Percentiles rank a stretch among this genome's conserved stretches.
Conservation (phyloP, 371 early-diverging fungal genomes). For the Syncephalis plumigaleata region DNA sequence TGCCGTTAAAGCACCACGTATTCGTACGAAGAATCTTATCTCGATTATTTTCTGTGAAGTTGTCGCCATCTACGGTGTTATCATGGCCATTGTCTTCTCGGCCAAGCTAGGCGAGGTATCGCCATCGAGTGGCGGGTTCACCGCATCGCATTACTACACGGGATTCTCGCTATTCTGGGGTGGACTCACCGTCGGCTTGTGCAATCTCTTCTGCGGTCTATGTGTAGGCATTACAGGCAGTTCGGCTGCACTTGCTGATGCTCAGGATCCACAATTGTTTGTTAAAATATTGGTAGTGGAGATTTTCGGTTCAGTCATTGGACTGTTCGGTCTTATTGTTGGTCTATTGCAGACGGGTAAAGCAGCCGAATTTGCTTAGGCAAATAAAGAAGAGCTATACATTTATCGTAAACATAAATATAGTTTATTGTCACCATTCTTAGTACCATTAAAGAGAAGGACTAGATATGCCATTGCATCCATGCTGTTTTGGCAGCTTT, state of each 20-base stretch:
- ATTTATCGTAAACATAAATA: too few relatives aligned
- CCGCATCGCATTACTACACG: slow-evolving; percentile 39
- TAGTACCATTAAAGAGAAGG: too few relatives aligned
- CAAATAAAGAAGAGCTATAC: too few relatives aligned
- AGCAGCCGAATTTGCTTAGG: slow-evolving; percentile 22
- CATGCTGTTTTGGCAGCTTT: too few relatives aligned
- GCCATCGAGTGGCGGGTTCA: slow-evolving; percentile 8
- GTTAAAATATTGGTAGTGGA: slow-evolving; percentile 93
- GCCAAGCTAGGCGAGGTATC: slow-evolving; percentile 49
- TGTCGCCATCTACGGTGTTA: slow-evolving; percentile 95
- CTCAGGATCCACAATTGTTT: slow-evolving; percentile 85
- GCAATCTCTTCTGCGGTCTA: slow-evolving; percentile 87
- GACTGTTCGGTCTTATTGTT: slow-evolving; percentile 89
- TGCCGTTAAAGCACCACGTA: slow-evolving; percentile 83
- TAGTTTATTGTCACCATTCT: too few relatives aligned
- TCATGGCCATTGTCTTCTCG: slow-evolving; percentile 92
- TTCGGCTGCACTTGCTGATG: slow-evolving; percentile 89
- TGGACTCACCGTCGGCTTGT: slow-evolving; percentile 86
- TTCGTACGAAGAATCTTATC: slow-evolving; percentile 92
- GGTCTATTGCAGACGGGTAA: slow-evolving; percentile 39
- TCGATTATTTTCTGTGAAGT: slow-evolving; percentile 97
- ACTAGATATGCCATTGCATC: too few relatives aligned
- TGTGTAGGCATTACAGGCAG: slow-evolving; percentile 90
- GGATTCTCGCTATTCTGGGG: slow-evolving; percentile 91
- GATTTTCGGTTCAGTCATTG: slow-evolving; percentile 91